Evolutionary conservation across 2,329 filamentous ascomycete genomes (phyloP).

Genomic region (Clonostachys rhizophaga): DNA sequence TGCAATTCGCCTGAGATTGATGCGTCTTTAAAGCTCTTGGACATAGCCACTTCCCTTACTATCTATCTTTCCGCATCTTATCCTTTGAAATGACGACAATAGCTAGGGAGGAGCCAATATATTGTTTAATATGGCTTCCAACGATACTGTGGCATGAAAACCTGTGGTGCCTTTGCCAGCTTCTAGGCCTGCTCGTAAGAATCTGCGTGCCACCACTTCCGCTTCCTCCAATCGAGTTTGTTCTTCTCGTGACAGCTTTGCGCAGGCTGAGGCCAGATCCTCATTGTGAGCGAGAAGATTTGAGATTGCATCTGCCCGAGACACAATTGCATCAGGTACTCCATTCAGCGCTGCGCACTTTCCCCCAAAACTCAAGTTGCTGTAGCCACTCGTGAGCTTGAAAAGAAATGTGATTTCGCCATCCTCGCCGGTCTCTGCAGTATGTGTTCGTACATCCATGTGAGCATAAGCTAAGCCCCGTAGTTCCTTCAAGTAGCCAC

Average conservation of each 20-base stretch:
- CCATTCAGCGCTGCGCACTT: conserved; percentile 85
- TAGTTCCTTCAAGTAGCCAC: conserved; percentile 45
- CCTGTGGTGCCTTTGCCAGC: conserved; percentile 6
- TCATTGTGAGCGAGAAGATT: conserved; percentile 65
- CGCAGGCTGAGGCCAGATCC: conserved; percentile 70
- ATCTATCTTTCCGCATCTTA: too few relatives aligned
- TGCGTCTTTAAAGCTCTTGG: too few relatives aligned
- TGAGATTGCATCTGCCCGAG: conserved; percentile 71
- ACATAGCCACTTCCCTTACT: too few relatives aligned
- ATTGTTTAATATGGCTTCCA: too few relatives aligned
- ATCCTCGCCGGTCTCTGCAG: conserved; percentile 40
- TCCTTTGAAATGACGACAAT: too few relatives aligned
- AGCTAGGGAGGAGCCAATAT: too few relatives aligned
- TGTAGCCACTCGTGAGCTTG: conserved; percentile 61
- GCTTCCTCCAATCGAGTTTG: conserved; percentile 63
- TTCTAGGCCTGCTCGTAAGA: conserved; percentile 33
- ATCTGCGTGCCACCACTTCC: conserved; percentile 52
- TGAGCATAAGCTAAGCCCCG: conserved; percentile 56
- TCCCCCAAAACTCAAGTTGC: conserved; percentile 78
- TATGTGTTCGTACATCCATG: conserved; percentile 65
- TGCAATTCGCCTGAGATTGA: too few relatives aligned
- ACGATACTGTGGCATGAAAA: too few relatives aligned
- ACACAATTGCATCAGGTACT: conserved; percentile 65
- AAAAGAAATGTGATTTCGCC: conserved; percentile 74
- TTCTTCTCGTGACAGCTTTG: conserved; percentile 60